phyloP scores from a whole-genome alignment of 495 filamentous ascomycete genomes.

The Hyaloscypha hepaticicola region DNA sequence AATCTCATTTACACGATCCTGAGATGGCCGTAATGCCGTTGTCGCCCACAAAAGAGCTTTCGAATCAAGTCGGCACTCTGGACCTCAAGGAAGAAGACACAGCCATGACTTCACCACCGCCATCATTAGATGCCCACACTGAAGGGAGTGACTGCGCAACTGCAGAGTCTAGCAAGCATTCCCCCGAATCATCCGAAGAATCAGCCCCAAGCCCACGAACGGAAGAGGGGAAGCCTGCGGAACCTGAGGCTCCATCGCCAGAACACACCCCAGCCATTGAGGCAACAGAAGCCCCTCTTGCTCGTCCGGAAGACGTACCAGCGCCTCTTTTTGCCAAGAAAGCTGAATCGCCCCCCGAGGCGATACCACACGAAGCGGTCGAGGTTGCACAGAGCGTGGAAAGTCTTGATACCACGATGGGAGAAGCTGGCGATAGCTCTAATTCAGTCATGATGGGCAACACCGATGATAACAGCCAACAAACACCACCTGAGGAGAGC shows the following conservation, averaged over 20 bases:
- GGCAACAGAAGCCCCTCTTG: conserved; percentile 20
- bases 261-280: not conserved
- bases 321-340: conserved; percentile 59
- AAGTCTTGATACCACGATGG: conserved; percentile 32
- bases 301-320: conserved; percentile 66
- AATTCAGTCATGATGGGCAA: conserved; percentile 31
- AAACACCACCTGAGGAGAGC: conserved; percentile 22
- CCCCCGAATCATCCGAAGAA: conserved; percentile 19
- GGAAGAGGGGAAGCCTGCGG: not conserved
- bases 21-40: conserved; percentile 49
- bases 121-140: conserved; percentile 5
- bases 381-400: conserved; percentile 27
- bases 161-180: conserved; percentile 7
- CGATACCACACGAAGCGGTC: not conserved
- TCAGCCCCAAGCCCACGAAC: not conserved
- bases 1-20: conserved; percentile 40
- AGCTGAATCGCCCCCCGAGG: conserved; percentile 8
- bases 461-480: conserved; percentile 23
- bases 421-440: conserved; percentile 30
- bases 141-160: conserved; percentile 5
- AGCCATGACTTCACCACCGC: conserved; percentile 26
- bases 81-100: conserved; percentile 26
- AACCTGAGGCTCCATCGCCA: not conserved
- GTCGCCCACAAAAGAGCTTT: conserved; percentile 45
- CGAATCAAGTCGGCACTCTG: conserved; percentile 24